These are phyloP conservation scores for Aureobasidium subglaciale DNA, from an alignment of 2,329 filamentous ascomycete species.

Conservation along the genomic window DNA sequence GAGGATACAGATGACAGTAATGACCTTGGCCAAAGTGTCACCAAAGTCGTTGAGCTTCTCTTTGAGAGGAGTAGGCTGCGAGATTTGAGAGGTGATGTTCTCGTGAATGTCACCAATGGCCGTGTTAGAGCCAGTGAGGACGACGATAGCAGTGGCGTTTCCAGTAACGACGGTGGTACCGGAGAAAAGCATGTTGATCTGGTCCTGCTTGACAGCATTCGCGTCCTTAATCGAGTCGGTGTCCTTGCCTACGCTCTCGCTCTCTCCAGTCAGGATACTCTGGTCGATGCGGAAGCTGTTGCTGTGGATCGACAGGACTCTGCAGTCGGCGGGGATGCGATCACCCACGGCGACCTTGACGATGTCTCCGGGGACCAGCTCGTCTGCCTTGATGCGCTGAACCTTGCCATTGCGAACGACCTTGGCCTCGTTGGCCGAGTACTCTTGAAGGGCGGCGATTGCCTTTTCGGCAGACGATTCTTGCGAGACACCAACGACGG, in stretches of 20 bases:
- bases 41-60: slow-evolving; percentile 99
- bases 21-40: slow-evolving; percentile 92
- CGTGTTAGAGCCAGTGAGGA: slow-evolving; percentile 79
- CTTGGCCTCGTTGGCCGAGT: slow-evolving; percentile 96
- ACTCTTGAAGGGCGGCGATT: slow-evolving; percentile 95
- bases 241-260: slow-evolving; percentile 91
- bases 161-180: slow-evolving; percentile 95
- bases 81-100: slow-evolving; percentile 96
- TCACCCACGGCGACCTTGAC: slow-evolving; percentile 84
- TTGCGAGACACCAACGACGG: slow-evolving; percentile 94
- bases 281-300: slow-evolving; percentile 97
- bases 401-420: slow-evolving; percentile 79
- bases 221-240: slow-evolving; percentile 61
- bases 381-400: slow-evolving; percentile 85
- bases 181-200: slow-evolving; percentile 96
- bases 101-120: slow-evolving; percentile 98
- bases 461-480: slow-evolving; percentile 98
- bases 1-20: slow-evolving; percentile 89
- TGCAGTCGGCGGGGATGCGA: slow-evolving; percentile 89
- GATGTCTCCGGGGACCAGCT: slow-evolving; percentile 90
- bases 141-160: slow-evolving; percentile 84
- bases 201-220: slow-evolving; percentile 92
- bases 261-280: slow-evolving; percentile 94
- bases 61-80: slow-evolving; percentile 92
- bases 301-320: slow-evolving; percentile 82